Conservation (phyloP, 331 rosid genomes). For the Quercus tomentella region DNA sequence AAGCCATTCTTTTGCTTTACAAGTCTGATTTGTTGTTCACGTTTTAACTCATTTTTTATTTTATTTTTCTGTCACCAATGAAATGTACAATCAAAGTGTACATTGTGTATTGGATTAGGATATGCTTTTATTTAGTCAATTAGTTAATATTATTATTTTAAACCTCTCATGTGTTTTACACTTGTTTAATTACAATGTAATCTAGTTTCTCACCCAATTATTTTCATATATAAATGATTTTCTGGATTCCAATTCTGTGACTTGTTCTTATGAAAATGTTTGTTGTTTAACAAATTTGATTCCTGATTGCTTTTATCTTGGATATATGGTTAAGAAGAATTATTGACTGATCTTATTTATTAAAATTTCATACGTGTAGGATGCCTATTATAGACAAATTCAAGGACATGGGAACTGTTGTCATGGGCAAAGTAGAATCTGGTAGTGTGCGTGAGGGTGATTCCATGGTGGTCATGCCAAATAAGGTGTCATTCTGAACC, state of each 20-base stretch:
- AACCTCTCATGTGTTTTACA: background rate
- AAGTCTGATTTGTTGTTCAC: background rate
- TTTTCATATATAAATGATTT: background rate
- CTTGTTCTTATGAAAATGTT: background rate
- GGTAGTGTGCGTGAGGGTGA: slow-evolving; percentile 82
- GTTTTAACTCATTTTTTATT: background rate
- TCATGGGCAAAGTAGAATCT: slow-evolving; percentile 98
- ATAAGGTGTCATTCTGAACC: slow-evolving; percentile 53
- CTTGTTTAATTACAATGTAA: background rate
- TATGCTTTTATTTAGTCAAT: background rate
- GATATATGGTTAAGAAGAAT: background rate
- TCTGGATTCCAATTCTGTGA: background rate
- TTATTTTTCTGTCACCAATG: background rate
- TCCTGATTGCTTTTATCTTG: background rate
- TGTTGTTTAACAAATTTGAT: background rate
- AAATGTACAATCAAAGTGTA: background rate
- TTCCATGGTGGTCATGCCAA: slow-evolving; percentile 82
- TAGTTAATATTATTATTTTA: background rate
- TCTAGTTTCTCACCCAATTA: background rate
- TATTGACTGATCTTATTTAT: slow-evolving; percentile 1
- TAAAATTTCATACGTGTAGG: slow-evolving; percentile 44
- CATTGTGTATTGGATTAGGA: background rate
- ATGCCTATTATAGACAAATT: slow-evolving; percentile 90
- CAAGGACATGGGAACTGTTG: slow-evolving; percentile 95
- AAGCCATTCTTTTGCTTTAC: background rate